These are phyloP conservation scores for Solidago caesia DNA, from an alignment of 129 eudicot species.

Conservation along the genomic window DNA sequence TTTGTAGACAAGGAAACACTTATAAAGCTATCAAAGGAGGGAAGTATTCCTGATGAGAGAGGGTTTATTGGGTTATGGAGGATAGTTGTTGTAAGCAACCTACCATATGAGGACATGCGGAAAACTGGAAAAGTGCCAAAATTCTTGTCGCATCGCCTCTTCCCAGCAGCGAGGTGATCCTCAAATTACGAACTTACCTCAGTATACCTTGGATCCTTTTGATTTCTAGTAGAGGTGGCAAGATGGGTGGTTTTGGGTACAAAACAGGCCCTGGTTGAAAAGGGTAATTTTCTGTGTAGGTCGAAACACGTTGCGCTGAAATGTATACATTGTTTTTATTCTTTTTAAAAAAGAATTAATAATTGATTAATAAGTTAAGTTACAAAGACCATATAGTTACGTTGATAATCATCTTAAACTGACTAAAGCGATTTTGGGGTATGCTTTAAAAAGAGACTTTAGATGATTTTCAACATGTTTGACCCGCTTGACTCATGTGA, in stretches of 20 bases:
- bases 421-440: too few relatives aligned
- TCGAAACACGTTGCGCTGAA: not conserved
- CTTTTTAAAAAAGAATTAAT: too few relatives aligned
- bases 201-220: not conserved
- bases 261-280: not conserved
- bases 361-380: too few relatives aligned
- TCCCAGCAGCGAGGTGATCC: slow-evolving; percentile 89
- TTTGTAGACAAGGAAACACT: slow-evolving; percentile 81
- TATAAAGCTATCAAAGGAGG: slow-evolving; percentile 61
- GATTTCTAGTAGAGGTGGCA: not conserved
- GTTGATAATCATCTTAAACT: too few relatives aligned
- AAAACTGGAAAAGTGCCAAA: slow-evolving; percentile 99
- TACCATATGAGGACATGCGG: slow-evolving; percentile 88
- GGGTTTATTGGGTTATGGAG: slow-evolving; percentile 89
- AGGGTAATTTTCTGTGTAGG: not conserved
- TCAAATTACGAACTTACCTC: slow-evolving; percentile 15
- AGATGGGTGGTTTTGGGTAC: not conserved
- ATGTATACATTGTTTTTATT: too few relatives aligned
- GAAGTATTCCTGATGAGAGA: slow-evolving; percentile 66
- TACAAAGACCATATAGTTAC: not conserved
- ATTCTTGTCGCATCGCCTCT: slow-evolving; percentile 88
- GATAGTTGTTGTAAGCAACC: slow-evolving; percentile 73
- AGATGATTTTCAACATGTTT: not conserved
- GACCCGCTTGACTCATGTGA: not conserved
- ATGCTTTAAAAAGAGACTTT: too few relatives aligned